Evolutionary conservation across 2,329 filamentous ascomycete species (phyloP), one percentile per base, ranked within the genome.

Genomic region (Emmonsia crescens): DNA sequence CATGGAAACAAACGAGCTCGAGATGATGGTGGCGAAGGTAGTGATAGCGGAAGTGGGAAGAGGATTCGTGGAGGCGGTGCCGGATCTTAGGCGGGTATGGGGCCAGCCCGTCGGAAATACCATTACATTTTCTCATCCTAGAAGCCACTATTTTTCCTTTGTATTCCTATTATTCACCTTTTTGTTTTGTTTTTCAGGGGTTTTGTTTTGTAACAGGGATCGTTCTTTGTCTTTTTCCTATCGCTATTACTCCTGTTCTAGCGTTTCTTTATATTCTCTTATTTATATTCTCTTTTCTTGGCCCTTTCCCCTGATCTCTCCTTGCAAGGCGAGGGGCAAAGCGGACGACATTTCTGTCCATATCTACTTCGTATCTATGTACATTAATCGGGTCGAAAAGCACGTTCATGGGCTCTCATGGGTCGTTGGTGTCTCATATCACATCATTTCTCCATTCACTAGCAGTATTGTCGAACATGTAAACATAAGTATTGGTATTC

Each of bases 1-100:
- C 78, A 80, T 19, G 80, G 81, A 27, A 82, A 79, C 66, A 84
- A 85, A 72, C 76, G 82, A 42, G 76, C 80, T 24, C 76, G 82
- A 60, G 82, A 84, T 61, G 82, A 84, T 61, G 76, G 75, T 4
- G 65, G 69, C 12, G 74, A 76, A 52, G 76, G 63, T 31, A 65
- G 70, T 24, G 68, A 71, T 49, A 70, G 70, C 40, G 74, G 70
- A 54, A 74, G 68, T 63, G 78, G 78, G 46, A 82, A 82, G 70
- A 73, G 79, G 65, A 77, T 79, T 65, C 70, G 79, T 64, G 79
- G 79, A 14, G 76, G 76, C 31, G 65, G 64, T 19, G 63, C 42
- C 6, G 64, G 64, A 6, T 55, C 61, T 42, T 64, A 60, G 24
- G 24, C 29, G 6, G 46, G 12, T 24, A 58, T 69, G 46, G 66